These are phyloP conservation scores for Ascochyta koolunga DNA, from an alignment of 2,329 filamentous ascomycete species.

Conservation along the genomic window DNA sequence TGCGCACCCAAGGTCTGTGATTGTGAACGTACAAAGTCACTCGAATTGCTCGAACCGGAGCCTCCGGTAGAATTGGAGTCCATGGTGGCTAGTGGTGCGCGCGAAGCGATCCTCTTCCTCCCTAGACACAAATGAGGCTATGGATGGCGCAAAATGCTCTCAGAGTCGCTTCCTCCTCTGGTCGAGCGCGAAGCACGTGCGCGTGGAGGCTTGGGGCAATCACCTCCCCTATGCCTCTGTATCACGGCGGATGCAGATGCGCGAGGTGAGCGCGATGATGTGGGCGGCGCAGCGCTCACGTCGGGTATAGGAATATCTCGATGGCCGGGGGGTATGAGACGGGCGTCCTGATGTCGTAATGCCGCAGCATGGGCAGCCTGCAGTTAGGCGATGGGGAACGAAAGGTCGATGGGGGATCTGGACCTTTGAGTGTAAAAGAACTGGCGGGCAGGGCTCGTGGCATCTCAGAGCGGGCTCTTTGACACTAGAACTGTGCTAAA, in stretches of 20 bases:
- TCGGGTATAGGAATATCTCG: conserved; percentile 16
- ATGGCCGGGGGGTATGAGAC: conserved; percentile 21
- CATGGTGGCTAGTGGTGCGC: conserved; percentile 29
- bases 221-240: conserved; percentile 16
- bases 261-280: conserved; percentile 1
- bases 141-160: background rate
- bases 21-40: conserved; percentile 81
- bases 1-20: background rate
- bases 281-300: conserved; percentile 26
- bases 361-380: conserved; percentile 26
- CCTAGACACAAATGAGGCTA: background rate
- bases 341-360: conserved; percentile 32
- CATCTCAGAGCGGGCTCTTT: conserved; percentile 29
- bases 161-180: background rate
- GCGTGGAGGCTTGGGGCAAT: conserved; percentile 15
- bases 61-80: conserved; percentile 40
- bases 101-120: conserved; percentile 1
- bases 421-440: conserved; percentile 31
- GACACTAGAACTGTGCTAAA: conserved; percentile 29
- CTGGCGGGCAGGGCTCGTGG: conserved; percentile 33
- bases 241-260: background rate
- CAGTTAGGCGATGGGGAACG: conserved; percentile 22
- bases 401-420: conserved; percentile 30
- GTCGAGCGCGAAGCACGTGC: conserved; percentile 2
- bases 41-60: conserved; percentile 76